Evolutionary conservation across 73 alveolate genomes (phyloP), one percentile per base, ranked within the genome.

Genomic region (Paramecium biaurelia): DNA sequence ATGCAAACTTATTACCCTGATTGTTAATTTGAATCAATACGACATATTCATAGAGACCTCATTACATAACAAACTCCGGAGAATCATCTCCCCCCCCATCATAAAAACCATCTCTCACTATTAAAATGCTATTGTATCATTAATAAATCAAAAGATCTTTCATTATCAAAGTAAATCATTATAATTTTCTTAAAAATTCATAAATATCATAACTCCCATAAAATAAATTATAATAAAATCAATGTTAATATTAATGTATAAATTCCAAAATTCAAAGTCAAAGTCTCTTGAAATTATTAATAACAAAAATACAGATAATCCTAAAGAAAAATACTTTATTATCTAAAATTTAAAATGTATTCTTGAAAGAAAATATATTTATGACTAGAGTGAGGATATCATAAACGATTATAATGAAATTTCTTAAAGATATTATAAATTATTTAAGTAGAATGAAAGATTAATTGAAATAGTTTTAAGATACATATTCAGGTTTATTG

Each of bases 21-120:
- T 72, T 63, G 86, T 15, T 72, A 72, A 38, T 72, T 72, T 79
- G 90, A 79, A 6, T 23, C 76, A 43, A 63, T 79, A 24, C 15
- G 76, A 34, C 74, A 76, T 76, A 42, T 76, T 21, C 43, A 76
- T 47, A 43, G 21, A 1, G 74, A 79, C 42, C 56, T 79, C 24
- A 38, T 79, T 37, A 35, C 67, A 37, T 74, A 35, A 79, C 63
- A 32, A 35, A 72, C 14, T 35, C 23, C 26, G 38, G 53, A 67
- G 20, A 45, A 32, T 79, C 38, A 43, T 41, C 20, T 30, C 45
- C 74, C 76, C 20, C 14, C 45, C 74, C 76, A 21, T 43, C 76
- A 21, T 26, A 43, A 79, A n/a, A 4, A 38, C 18, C 30, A 43
- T 43, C 45, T 47, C n/a, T 47, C 70, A 30, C 56, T 63, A 63